Evolutionary conservation across 306 rosid genomes (phyloP).

Genomic region (Cicer arietinum): DNA sequence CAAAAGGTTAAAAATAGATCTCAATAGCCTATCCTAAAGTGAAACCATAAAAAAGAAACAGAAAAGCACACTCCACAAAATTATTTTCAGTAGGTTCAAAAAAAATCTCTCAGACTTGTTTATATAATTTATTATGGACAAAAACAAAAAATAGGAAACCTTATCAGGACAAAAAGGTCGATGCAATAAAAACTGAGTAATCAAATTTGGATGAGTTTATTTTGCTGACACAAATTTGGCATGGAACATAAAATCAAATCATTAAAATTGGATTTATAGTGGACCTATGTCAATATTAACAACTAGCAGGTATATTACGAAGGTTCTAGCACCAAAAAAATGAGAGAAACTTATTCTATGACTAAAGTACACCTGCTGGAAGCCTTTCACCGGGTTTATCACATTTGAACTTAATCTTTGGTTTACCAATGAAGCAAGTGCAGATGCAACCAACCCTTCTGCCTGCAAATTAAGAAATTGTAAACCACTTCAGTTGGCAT

Average conservation of each 20-base stretch:
- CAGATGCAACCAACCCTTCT: constrained; percentile 71
- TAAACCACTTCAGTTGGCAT: constrained; percentile 36
- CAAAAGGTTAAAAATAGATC: constrained; percentile 13
- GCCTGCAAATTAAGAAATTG: constrained; percentile 57
- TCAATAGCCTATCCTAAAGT: constrained; percentile 17
- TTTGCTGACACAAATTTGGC: constrained; percentile 10
- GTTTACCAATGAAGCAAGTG: constrained; percentile 67
- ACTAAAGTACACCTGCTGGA: constrained; percentile 63
- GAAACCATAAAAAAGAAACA: constrained; percentile 20
- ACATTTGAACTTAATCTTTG: constrained; percentile 46
- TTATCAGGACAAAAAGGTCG: constrained; percentile 24
- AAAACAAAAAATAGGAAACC: constrained; percentile 12
- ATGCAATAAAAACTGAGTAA: constrained; percentile 21
- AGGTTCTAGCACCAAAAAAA: constrained; percentile 1
- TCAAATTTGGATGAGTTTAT: neutral
- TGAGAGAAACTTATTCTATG: constrained; percentile 26
- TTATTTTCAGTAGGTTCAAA: constrained; percentile 24
- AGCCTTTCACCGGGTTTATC: constrained; percentile 46
- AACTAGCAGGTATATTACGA: constrained; percentile 1
- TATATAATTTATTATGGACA: constrained; percentile 4
- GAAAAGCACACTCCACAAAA: constrained; percentile 12
- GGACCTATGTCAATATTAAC: constrained; percentile 7
- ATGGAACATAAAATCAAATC: constrained; percentile 10
- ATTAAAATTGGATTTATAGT: neutral
- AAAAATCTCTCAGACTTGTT: neutral